Evolutionary conservation across 1,139 yeast species (phyloP).

Genomic region (Protomyces pachydermus): DNA sequence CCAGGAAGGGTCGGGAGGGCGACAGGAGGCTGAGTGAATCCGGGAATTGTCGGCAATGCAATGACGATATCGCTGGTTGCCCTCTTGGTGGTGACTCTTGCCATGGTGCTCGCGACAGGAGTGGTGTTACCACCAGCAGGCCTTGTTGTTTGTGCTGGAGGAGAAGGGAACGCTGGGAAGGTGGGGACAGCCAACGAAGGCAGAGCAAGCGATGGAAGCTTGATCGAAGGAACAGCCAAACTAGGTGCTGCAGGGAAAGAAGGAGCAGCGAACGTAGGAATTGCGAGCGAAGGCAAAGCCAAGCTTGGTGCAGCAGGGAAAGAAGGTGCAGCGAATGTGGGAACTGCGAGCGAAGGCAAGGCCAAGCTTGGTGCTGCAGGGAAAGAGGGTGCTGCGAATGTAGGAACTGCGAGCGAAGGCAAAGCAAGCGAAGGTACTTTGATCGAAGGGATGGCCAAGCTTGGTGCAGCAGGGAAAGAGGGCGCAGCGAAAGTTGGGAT

Average conservation of each 20-base stretch:
- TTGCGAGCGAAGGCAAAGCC: not conserved
- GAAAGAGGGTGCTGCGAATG: not conserved
- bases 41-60: not conserved
- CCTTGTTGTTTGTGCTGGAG: not conserved
- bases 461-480: not conserved
- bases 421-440: too few relatives aligned
- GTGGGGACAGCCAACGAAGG: not conserved
- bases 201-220: not conserved
- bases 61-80: not conserved
- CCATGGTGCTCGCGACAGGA: not conserved
- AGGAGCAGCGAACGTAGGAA: not conserved
- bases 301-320: not conserved
- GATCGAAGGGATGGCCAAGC: too few relatives aligned
- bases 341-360: not conserved
- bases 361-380: not conserved
- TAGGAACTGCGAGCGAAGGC: not conserved
- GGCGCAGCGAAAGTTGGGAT: not conserved
- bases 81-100: not conserved
- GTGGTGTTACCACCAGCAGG: not conserved
- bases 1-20: not conserved
- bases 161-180: not conserved
- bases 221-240: not conserved
- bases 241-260: not conserved
- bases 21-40: not conserved
- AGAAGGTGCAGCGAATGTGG: not conserved